These are phyloP conservation scores for Trichophyton benhamiae DNA, from an alignment of 2,329 filamentous ascomycete genomes.

Conservation along the genomic window DNA sequence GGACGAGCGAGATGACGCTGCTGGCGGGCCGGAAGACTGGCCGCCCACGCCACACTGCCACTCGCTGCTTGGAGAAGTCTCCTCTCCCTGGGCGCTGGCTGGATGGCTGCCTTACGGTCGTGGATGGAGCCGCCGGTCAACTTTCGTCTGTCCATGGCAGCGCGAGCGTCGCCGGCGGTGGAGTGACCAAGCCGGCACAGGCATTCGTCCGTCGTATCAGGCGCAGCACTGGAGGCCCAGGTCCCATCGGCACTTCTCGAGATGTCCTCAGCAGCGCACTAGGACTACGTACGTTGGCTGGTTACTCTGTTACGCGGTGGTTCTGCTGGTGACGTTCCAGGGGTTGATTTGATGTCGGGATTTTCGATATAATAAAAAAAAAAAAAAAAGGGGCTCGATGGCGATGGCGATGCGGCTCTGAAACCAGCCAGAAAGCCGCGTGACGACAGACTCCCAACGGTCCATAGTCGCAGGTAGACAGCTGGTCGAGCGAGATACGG, in stretches of 20 bases:
- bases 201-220: neutral
- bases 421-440: neutral
- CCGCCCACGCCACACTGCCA: neutral
- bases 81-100: neutral
- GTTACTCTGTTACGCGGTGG: too few relatives aligned
- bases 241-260: too few relatives aligned
- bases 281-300: too few relatives aligned
- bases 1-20: neutral
- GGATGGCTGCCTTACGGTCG: neutral
- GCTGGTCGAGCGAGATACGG: too few relatives aligned
- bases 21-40: neutral
- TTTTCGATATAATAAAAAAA: neutral
- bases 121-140: neutral
- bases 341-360: neutral
- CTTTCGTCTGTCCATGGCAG: neutral
- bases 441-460: neutral
- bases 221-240: neutral
- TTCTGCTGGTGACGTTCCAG: neutral
- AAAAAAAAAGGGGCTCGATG: neutral
- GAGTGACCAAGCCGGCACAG: neutral
- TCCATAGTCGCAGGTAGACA: too few relatives aligned
- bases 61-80: neutral
- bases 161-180: neutral
- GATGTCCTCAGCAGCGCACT: too few relatives aligned
- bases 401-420: neutral